These are phyloP conservation scores for Aciculosporium take DNA, from an alignment of 2,329 filamentous ascomycete species.

Conservation along the genomic window DNA sequence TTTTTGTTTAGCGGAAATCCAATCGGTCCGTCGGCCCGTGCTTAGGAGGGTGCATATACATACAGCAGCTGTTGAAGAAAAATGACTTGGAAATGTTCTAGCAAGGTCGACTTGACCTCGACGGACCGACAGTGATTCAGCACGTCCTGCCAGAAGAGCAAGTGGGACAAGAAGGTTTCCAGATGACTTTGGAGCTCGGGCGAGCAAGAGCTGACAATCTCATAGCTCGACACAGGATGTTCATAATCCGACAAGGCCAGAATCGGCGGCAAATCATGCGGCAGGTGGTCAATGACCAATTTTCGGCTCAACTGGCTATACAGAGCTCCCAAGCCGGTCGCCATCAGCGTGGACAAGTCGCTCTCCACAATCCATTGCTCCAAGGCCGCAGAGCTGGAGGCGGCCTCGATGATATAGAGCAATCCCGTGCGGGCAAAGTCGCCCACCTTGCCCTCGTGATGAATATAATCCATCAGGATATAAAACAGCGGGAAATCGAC, in stretches of 20 bases:
- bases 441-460: conserved; percentile 84
- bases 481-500: conserved; percentile 95
- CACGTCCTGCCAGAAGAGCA: conserved; percentile 97
- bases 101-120: conserved; percentile 80
- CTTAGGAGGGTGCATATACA: conserved; percentile 18
- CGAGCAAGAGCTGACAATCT: conserved; percentile 61
- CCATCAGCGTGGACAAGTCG: conserved; percentile 92
- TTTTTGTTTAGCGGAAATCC: neutral
- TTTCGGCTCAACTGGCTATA: conserved; percentile 58
- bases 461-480: conserved; percentile 88
- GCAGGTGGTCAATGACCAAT: conserved; percentile 64
- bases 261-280: conserved; percentile 64
- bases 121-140: conserved; percentile 85
- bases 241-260: conserved; percentile 81
- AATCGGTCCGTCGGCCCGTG: neutral
- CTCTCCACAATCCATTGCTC: conserved; percentile 97
- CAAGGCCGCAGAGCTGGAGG: conserved; percentile 64
- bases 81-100: conserved; percentile 94
- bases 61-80: conserved; percentile 90
- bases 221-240: conserved; percentile 52
- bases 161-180: conserved; percentile 84
- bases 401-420: conserved; percentile 89
- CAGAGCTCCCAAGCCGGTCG: conserved; percentile 74
- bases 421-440: conserved; percentile 92
- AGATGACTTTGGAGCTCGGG: conserved; percentile 72